phyloP scores from a whole-genome alignment of 768 basidiomycete species.

The Chalciporus sphaerocephalus region DNA sequence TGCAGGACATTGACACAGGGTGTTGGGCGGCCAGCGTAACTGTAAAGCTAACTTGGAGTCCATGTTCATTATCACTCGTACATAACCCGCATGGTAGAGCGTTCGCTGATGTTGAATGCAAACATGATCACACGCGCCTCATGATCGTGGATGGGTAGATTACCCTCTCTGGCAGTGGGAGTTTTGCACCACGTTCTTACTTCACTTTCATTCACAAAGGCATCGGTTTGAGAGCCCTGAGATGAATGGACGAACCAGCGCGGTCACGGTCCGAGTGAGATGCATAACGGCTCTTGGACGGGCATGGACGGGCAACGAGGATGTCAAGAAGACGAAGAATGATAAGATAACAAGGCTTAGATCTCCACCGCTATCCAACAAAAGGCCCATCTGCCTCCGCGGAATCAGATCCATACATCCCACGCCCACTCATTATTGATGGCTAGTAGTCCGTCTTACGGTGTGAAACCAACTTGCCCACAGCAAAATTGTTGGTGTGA shows the following conservation, averaged over 20 bases:
- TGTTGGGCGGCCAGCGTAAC: not conserved
- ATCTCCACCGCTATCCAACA: slow-evolving; percentile 9
- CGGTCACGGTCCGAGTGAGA: not conserved
- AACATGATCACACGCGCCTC: not conserved
- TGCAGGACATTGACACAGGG: slow-evolving; percentile 4
- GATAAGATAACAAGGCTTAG: slow-evolving; percentile 25
- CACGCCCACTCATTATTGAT: too few relatives aligned
- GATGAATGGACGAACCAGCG: slow-evolving; percentile 8
- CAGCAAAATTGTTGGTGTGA: not conserved
- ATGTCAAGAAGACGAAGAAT: slow-evolving; percentile 6
- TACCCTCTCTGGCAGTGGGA: not conserved
- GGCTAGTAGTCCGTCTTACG: slow-evolving; percentile 6
- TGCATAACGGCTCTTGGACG: slow-evolving; percentile 18
- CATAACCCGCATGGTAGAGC: slow-evolving; percentile 1
- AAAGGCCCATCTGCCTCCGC: slow-evolving; percentile 17
- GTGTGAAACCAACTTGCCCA: slow-evolving; percentile 1
- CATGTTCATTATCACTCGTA: not conserved
- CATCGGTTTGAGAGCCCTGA: not conserved
- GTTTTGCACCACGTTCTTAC: not conserved
- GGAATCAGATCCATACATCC: too few relatives aligned
- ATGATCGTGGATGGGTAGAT: not conserved
- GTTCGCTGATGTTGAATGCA: slow-evolving; percentile 20
- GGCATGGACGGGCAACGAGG: slow-evolving; percentile 20
- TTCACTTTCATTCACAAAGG: not conserved
- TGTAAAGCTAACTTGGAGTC: not conserved